These are phyloP conservation scores for Trichoderma hamatum DNA, from an alignment of 2,329 filamentous ascomycete genomes.

Conservation along the genomic window DNA sequence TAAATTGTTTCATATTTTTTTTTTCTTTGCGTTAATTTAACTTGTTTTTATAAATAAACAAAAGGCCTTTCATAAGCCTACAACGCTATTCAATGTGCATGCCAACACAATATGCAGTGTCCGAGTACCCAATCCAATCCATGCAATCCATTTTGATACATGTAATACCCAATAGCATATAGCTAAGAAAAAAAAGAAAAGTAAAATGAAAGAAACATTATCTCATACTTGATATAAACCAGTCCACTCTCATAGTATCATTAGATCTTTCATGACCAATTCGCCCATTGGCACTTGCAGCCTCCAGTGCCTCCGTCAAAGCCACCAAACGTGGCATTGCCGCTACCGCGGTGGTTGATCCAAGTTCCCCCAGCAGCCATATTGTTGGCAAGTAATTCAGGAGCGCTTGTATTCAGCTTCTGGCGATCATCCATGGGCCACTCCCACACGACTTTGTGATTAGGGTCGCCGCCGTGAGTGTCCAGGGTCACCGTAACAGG, in stretches of 20 bases:
- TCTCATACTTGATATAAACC: background rate
- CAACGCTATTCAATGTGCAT: constrained; percentile 9
- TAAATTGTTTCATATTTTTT: background rate
- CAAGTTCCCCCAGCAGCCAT: constrained; percentile 54
- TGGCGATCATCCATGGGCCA: constrained; percentile 54
- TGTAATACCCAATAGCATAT: background rate
- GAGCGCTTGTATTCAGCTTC: constrained; percentile 48
- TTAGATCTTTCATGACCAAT: constrained; percentile 43
- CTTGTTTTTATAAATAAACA: background rate
- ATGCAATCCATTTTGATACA: constrained; percentile 16
- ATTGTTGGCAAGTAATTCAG: constrained; percentile 52
- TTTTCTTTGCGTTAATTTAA: background rate
- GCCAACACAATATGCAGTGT: background rate
- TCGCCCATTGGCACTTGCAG: constrained; percentile 64
- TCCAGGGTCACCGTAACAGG: constrained; percentile 64
- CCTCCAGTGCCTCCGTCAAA: constrained; percentile 66
- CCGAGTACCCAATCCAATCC: background rate
- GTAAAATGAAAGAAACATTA: background rate
- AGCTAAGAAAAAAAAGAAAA: background rate
- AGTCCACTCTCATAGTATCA: background rate
- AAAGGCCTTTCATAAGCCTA: background rate
- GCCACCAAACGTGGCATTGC: constrained; percentile 56
- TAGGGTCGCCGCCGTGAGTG: constrained; percentile 61
- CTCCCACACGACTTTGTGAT: constrained; percentile 57
- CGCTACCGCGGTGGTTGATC: constrained; percentile 54